phyloP scores from a whole-genome alignment of 1,284 basidiomycete genomes.

The Xerocomus minutiporus region DNA sequence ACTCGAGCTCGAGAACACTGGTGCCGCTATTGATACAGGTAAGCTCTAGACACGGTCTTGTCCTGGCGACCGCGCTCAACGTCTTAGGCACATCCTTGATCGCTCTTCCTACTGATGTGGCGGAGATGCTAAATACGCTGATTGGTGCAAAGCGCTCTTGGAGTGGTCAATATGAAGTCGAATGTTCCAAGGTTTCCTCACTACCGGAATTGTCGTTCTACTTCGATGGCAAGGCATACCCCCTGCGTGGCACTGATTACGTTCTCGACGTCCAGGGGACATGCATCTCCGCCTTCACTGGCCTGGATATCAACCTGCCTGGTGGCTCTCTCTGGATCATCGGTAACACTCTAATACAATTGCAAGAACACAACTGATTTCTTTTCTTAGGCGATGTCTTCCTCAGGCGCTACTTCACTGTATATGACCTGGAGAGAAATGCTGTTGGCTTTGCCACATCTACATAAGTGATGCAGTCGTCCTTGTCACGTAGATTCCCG shows the following conservation, averaged over 20 bases:
- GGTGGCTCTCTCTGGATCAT: slow-evolving; percentile 91
- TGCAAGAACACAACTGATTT: slow-evolving; percentile 9
- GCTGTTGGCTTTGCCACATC: slow-evolving; percentile 81
- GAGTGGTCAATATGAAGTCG: slow-evolving; percentile 93
- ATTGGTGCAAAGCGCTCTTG: slow-evolving; percentile 90
- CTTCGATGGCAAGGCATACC: slow-evolving; percentile 79
- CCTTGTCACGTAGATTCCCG: slow-evolving; percentile 6
- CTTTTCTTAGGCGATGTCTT: slow-evolving; percentile 68
- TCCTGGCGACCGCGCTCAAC: slow-evolving; percentile 4
- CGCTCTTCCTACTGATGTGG: slow-evolving; percentile 88
- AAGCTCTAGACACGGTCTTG: slow-evolving; percentile 18
- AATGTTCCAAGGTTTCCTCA: slow-evolving; percentile 78
- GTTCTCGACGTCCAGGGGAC: slow-evolving; percentile 84
- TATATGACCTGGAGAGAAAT: slow-evolving; percentile 84
- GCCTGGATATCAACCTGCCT: slow-evolving; percentile 87
- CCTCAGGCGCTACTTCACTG: slow-evolving; percentile 88
- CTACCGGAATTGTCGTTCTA: slow-evolving; percentile 88
- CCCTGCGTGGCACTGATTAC: slow-evolving; percentile 84
- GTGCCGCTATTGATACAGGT: slow-evolving; percentile 97
- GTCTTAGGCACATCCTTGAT: slow-evolving; percentile 79
- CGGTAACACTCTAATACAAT: slow-evolving; percentile 48
- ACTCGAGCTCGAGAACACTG: slow-evolving; percentile 84
- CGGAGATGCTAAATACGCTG: slow-evolving; percentile 97
- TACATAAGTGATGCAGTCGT: slow-evolving; percentile 10
- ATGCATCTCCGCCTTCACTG: slow-evolving; percentile 93